phyloP scores from a whole-genome alignment of 1,284 basidiomycete species.

The Leccinum griseonigrum region DNA sequence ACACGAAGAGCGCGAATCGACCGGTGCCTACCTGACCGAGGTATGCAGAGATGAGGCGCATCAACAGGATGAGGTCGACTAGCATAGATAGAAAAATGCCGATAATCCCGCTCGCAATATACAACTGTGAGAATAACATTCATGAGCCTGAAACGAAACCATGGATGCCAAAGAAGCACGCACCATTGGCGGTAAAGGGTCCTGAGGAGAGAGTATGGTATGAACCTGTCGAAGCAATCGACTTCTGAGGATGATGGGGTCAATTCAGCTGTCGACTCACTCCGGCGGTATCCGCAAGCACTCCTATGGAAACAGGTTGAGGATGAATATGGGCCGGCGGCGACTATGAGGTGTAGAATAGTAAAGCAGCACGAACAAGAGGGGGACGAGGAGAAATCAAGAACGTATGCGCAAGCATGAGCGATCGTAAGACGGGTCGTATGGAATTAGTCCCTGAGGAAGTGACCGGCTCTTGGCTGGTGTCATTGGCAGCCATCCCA shows the following conservation, averaged over 20 bases:
- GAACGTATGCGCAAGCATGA: conserved; percentile 30
- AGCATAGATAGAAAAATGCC: conserved; percentile 33
- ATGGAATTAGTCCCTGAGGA: background rate
- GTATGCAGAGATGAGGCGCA: conserved; percentile 31
- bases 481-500: background rate
- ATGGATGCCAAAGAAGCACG: background rate
- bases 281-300: conserved; percentile 21
- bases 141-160: background rate
- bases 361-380: conserved; percentile 30
- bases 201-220: conserved; percentile 17
- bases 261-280: conserved; percentile 9
- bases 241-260: background rate
- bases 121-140: conserved; percentile 6
- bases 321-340: conserved; percentile 27
- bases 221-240: conserved; percentile 24
- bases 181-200: conserved; percentile 21
- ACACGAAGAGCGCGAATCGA: conserved; percentile 16
- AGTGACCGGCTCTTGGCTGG: background rate
- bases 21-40: conserved; percentile 12
- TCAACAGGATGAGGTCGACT: conserved; percentile 30
- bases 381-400: conserved; percentile 28
- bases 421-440: background rate
- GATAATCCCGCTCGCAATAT: conserved; percentile 28
- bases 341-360: conserved; percentile 30
- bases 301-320: conserved; percentile 27